phyloP scores from a whole-genome alignment of 164 flowering plant genomes.

The Paratinospora sagittata region DNA sequence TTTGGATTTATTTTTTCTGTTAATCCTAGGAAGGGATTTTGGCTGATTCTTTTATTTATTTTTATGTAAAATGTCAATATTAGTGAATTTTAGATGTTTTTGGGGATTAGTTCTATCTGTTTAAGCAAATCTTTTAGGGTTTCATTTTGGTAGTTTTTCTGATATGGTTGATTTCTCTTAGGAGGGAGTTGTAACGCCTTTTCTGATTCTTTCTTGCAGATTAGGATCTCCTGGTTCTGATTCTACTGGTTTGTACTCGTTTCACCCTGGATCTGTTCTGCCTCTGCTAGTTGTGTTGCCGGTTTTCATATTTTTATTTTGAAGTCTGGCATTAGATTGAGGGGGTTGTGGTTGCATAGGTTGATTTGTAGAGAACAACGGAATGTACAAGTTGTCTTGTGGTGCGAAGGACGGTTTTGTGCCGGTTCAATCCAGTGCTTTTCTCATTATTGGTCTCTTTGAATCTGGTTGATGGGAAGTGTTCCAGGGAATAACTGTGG shows the following conservation, averaged over 20 bases:
- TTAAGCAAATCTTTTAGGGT: neutral
- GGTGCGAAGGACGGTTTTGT: slow-evolving; percentile 20
- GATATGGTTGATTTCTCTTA: neutral
- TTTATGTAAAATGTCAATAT: slow-evolving; percentile 2
- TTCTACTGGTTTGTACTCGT: slow-evolving; percentile 8
- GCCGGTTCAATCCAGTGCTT: slow-evolving; percentile 21
- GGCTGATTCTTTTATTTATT: neutral
- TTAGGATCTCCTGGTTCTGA: neutral
- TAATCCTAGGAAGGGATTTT: neutral
- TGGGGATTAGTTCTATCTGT: neutral
- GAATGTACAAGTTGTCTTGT: slow-evolving; percentile 35
- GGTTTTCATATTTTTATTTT: neutral
- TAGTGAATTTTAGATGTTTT: neutral
- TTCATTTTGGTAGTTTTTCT: neutral
- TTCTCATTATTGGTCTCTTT: slow-evolving; percentile 30
- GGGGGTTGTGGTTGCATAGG: slow-evolving; percentile 6
- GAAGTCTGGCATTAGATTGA: slow-evolving; percentile 1
- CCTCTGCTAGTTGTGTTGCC: neutral
- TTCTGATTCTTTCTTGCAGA: slow-evolving; percentile 9
- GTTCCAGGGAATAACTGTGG: slow-evolving; percentile 32
- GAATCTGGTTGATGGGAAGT: slow-evolving; percentile 52
- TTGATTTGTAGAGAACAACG: slow-evolving; percentile 19
- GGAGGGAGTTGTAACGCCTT: neutral
- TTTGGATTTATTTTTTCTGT: neutral
- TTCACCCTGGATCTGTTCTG: slow-evolving; percentile 7